Conservation (phyloP, 83 land plant species). For the Larix sibirica region DNA sequence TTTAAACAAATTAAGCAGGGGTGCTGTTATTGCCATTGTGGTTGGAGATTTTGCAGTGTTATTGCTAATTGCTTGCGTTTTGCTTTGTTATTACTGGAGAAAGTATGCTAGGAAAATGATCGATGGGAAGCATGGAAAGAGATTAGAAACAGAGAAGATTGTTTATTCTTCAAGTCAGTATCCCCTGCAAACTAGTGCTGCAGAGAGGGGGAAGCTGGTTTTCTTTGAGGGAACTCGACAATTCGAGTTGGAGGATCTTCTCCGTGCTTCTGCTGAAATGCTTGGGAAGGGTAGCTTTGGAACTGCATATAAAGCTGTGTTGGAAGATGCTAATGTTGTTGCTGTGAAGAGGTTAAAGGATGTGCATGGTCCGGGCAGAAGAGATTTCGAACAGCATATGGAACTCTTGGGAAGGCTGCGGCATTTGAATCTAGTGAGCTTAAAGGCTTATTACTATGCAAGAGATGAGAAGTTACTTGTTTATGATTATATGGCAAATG, state of each 20-base stretch:
- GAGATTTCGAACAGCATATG: conserved; percentile 87
- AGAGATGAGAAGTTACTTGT: conserved; percentile 86
- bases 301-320: conserved; percentile 86
- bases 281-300: conserved; percentile 89
- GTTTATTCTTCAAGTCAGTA: conserved; percentile 65
- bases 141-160: conserved; percentile 58
- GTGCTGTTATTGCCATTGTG: conserved; percentile 60
- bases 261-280: conserved; percentile 89
- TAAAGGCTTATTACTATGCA: conserved; percentile 81
- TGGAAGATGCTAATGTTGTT: conserved; percentile 76
- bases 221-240: conserved; percentile 57
- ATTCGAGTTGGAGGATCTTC: conserved; percentile 80
- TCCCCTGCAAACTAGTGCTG: conserved; percentile 20
- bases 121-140: conserved; percentile 28
- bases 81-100: conserved; percentile 69
- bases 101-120: conserved; percentile 25
- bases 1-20: conserved; percentile 32
- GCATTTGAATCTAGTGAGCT: conserved; percentile 63
- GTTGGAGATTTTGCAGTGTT: conserved; percentile 65
- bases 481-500: conserved; percentile 80
- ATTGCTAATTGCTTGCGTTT: conserved; percentile 42
- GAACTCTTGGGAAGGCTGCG: conserved; percentile 64
- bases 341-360: conserved; percentile 65
- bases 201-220: conserved; percentile 71
- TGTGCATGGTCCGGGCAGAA: conserved; percentile 40